Evolutionary conservation across 805 yeast species (phyloP).

Genomic region (Zygosaccharomyces siamensis): DNA sequence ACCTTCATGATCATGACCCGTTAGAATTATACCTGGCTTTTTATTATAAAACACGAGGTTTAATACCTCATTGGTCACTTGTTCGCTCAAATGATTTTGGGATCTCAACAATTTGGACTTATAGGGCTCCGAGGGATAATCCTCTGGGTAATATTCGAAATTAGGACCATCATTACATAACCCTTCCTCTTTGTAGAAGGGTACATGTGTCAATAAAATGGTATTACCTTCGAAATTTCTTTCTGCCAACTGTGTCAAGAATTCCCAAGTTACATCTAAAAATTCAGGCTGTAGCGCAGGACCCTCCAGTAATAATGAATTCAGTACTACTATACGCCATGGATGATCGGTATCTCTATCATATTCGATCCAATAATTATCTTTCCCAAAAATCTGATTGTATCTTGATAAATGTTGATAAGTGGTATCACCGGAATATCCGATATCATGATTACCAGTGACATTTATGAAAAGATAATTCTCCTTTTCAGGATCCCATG

Average conservation of each 20-base stretch:
- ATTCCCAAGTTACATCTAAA: conserved; percentile 63
- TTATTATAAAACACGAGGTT: conserved; percentile 63
- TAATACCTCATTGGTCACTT: conserved; percentile 62
- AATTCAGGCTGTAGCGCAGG: conserved; percentile 78
- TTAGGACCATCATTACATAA: conserved; percentile 84
- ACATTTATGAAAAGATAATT: conserved; percentile 74
- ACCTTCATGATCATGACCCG: conserved; percentile 97
- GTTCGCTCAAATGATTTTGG: conserved; percentile 76
- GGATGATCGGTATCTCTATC: conserved; percentile 58
- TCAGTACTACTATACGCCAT: conserved; percentile 87
- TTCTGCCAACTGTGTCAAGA: conserved; percentile 55
- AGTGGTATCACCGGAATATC: conserved; percentile 92
- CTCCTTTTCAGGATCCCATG: conserved; percentile 53
- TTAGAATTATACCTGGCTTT: conserved; percentile 72
- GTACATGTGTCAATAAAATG: conserved; percentile 80
- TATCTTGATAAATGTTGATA: conserved; percentile 85
- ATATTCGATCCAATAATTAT: conserved; percentile 76
- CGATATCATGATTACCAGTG: conserved; percentile 94
- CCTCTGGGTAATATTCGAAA: conserved; percentile 52
- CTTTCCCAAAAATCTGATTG: conserved; percentile 69
- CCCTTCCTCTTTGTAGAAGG: conserved; percentile 77
- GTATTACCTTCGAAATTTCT: conserved; percentile 70
- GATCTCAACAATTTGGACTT: conserved; percentile 68
- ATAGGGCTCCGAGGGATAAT: conserved; percentile 55
- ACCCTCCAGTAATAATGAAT: conserved; percentile 81